phyloP scores from a whole-genome alignment of 1,284 basidiomycete genomes.

The Malassezia vespertilionis region DNA sequence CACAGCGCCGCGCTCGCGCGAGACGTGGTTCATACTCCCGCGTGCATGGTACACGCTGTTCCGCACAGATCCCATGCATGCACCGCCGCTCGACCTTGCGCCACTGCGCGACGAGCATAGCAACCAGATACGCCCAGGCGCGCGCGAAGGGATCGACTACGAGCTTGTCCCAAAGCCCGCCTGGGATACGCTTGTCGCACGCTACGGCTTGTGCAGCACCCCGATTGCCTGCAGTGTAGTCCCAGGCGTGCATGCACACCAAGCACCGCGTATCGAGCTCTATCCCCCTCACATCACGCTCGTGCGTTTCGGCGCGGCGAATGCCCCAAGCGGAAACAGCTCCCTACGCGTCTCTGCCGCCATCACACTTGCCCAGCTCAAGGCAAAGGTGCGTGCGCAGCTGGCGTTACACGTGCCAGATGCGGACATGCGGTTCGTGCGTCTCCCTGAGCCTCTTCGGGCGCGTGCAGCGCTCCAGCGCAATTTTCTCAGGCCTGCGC shows the following conservation, averaged over 20 bases:
- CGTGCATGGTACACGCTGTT: conserved; percentile 64
- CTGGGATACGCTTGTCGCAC: conserved; percentile 61
- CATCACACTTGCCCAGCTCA: conserved; percentile 28
- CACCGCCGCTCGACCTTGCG: conserved; percentile 63
- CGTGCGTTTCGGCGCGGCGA: conserved; percentile 47
- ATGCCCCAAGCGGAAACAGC: conserved; percentile 30
- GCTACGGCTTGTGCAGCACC: conserved; percentile 59
- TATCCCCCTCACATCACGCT: conserved; percentile 62
- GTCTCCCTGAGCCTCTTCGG: conserved; percentile 20
- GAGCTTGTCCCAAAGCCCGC: conserved; percentile 64
- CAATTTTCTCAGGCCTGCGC: neutral
- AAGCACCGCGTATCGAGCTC: conserved; percentile 62
- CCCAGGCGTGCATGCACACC: conserved; percentile 42
- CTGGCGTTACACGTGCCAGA: conserved; percentile 17
- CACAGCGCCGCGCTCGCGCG: conserved; percentile 54
- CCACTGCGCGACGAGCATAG: conserved; percentile 53
- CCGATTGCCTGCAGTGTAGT: conserved; percentile 61
- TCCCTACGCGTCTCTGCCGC: conserved; percentile 26
- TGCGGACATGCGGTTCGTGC: conserved; percentile 23
- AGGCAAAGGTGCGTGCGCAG: conserved; percentile 23
- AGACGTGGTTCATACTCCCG: conserved; percentile 68
- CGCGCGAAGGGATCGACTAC: conserved; percentile 63
- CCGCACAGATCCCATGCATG: conserved; percentile 56
- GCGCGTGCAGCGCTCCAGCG: conserved; percentile 5
- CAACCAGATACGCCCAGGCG: conserved; percentile 30